phyloP scores from a whole-genome alignment of 345 rosid genomes.

The Citrus mangshanensis region DNA sequence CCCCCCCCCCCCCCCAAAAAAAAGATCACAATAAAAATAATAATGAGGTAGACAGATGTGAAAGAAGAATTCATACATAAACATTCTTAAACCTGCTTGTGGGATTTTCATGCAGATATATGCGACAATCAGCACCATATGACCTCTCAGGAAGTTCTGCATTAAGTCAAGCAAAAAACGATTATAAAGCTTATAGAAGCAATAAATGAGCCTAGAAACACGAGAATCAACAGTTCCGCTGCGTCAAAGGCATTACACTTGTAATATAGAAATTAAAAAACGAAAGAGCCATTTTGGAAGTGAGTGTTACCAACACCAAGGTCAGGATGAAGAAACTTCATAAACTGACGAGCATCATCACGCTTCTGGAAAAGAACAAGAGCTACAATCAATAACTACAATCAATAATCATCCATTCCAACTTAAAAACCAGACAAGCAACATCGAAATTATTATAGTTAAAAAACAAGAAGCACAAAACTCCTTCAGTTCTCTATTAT shows the following conservation, averaged over 20 bases:
- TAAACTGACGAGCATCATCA: conserved; percentile 91
- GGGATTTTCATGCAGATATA: conserved; percentile 80
- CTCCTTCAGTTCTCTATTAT: neutral
- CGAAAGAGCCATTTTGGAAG: conserved; percentile 4
- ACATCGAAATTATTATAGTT: neutral
- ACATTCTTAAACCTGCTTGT: conserved; percentile 99
- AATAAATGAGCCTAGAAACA: neutral
- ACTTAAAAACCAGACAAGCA: conserved; percentile 1
- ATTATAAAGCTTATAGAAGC: conserved; percentile 2
- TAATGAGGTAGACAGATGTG: conserved; percentile 21
- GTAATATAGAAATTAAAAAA: neutral
- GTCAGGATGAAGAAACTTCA: conserved; percentile 98
- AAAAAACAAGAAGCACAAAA: neutral
- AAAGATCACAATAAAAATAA: conserved; percentile 1
- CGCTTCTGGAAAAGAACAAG: conserved; percentile 58
- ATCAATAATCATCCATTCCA: conserved; percentile 25
- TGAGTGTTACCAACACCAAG: conserved; percentile 82
- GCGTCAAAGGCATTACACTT: neutral
- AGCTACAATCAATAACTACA: conserved; percentile 22
- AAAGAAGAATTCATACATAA: conserved; percentile 91
- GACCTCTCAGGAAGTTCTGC: conserved; percentile 98
- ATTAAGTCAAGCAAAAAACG: conserved; percentile 13
- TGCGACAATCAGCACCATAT: conserved; percentile 95
- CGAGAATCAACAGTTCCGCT: neutral
- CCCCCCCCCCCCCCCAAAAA: neutral